These are phyloP conservation scores for Apium graveolens DNA, from an alignment of 129 eudicot genomes.

Conservation along the genomic window DNA sequence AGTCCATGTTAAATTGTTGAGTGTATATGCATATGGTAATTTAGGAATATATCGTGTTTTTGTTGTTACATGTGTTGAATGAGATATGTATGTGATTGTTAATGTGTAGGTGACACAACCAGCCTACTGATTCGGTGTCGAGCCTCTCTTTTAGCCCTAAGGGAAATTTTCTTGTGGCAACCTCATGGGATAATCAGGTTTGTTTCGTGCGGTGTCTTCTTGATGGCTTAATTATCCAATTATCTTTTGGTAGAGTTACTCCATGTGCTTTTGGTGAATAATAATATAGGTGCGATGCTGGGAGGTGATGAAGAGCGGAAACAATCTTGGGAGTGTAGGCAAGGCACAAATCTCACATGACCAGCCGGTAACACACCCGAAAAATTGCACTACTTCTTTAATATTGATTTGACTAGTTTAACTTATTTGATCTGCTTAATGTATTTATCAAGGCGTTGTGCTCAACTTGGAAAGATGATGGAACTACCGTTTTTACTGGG, in stretches of 20 bases:
- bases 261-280: neutral
- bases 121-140: conserved; percentile 1
- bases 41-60: neutral
- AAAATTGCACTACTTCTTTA: neutral
- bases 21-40: neutral
- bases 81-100: neutral
- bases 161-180: conserved; percentile 67
- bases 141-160: conserved; percentile 52
- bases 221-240: neutral
- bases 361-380: conserved; percentile 56
- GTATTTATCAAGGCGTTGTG: conserved; percentile 55
- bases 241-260: neutral
- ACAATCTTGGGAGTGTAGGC: conserved; percentile 41
- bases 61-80: neutral
- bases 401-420: neutral
- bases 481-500: conserved; percentile 87
- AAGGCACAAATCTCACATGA: conserved; percentile 84
- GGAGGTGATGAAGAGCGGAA: conserved; percentile 73
- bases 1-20: neutral
- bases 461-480: conserved; percentile 97
- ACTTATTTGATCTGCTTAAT: neutral
- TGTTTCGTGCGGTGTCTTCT: neutral
- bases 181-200: conserved; percentile 99
- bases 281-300: conserved; percentile 77
- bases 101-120: conserved; percentile 8